A percentile compares a stretch with the other conserved stretches of the same genome.
These are phyloP conservation scores for Mycena capillaripes DNA, from an alignment of 768 basidiomycete species.

Conservation along the genomic window DNA sequence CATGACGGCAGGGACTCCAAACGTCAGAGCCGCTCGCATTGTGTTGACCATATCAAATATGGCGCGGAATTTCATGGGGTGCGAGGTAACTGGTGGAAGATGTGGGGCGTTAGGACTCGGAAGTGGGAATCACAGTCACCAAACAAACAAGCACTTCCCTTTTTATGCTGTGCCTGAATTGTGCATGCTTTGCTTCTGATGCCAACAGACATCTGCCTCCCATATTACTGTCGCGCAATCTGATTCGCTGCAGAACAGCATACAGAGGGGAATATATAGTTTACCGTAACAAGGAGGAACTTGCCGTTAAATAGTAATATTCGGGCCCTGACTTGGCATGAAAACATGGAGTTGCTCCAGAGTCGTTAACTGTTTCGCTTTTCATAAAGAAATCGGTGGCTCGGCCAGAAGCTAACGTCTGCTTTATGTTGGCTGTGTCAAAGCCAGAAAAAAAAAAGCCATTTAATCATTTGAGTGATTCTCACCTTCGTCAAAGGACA, in stretches of 20 bases:
- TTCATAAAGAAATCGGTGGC: too few relatives aligned
- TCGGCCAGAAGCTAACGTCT: too few relatives aligned
- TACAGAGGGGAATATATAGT: too few relatives aligned
- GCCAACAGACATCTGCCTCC: background rate
- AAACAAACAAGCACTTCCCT: conserved; percentile 7
- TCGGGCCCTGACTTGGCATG: too few relatives aligned
- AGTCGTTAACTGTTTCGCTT: too few relatives aligned
- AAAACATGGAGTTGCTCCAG: too few relatives aligned
- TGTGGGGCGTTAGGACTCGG: background rate
- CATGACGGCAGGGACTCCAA: conserved; percentile 60
- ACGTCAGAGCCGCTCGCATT: conserved; percentile 52
- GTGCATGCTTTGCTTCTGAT: background rate
- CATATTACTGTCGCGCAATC: background rate
- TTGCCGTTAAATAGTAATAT: background rate
- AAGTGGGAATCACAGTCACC: background rate
- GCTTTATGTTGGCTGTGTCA: too few relatives aligned
- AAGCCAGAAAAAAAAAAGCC: too few relatives aligned
- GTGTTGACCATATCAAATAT: conserved; percentile 35
- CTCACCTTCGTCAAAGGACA: too few relatives aligned
- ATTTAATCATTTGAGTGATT: too few relatives aligned
- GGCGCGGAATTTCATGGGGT: conserved; percentile 23
- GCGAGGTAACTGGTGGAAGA: background rate
- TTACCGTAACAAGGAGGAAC: too few relatives aligned
- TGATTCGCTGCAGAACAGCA: background rate
- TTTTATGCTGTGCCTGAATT: too few relatives aligned